Evolutionary conservation across 192 early-diverging fungal species (phyloP), one percentile per base, ranked within the genome.

Genomic region (Backusella liffmaniae): DNA sequence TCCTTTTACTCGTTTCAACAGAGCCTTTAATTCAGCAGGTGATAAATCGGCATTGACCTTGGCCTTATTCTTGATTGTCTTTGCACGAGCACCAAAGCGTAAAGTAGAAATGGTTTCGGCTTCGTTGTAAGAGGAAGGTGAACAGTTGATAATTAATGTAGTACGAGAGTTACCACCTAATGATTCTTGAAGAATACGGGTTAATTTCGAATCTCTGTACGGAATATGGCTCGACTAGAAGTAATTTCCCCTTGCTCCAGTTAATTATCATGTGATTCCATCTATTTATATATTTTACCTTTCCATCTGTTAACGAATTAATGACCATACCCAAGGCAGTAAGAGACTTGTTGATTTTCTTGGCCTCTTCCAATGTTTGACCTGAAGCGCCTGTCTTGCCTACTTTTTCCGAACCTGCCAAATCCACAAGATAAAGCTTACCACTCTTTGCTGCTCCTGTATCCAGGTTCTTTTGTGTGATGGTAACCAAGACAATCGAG

Each of bases 41-140:
- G 91, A 93, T 72, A 98, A 88, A 83, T 99, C 98, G 66, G 94
- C 93, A 85, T 99, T 99, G 84, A 99, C 89, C 87, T 82, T 97
- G 80, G 97, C 97, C 88, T 98, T 98, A 89, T 99, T 99, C 92
- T 99, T 98, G 85, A 99, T 99, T 67, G 93, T 94, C 88, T 99
- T 99, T 62, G 98, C 98, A 78, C 96, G 90, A 86, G 95, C 96
- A 82, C 97, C 98, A 79, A 99, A 99, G 23, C 97, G 89, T 53
- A 99, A 87, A 1, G 97, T 99, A 65, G 93, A 88, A 7, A 99
- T 81, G 0, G 97, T 98, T 86, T 99, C 98, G n/a, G 92, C 89
- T 75, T 96, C 95, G 80, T 99, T 99, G 78, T 94, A 99, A 15
- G 95, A 96, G 10, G 94, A 95, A 12, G 98, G 98, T 12, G 96